Evolutionary conservation across 805 yeast species (phyloP), one percentile per base, ranked within the genome.

Genomic region (Grigorovia jiainica): DNA sequence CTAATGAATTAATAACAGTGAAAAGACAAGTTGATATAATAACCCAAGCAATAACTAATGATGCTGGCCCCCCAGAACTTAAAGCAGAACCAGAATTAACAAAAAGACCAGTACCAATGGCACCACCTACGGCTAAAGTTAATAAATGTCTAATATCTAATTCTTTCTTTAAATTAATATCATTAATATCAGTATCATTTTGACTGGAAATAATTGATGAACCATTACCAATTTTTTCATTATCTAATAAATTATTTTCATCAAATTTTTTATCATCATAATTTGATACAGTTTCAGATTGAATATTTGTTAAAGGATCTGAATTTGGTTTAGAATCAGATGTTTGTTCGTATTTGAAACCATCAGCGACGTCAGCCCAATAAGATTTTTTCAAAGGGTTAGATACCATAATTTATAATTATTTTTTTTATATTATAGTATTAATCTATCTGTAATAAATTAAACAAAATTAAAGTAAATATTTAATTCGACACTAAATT

Each of bases 51-150:
- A 79, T 72, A 39, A 79, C 67, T 29, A 79, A 57, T 27, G 80
- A 73, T 3, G 78, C 83, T 5, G 84, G 82, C 34, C 87, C 87
- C 53, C 82, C 82, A 16, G 70, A 66, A 29, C 57, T 56, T 45
- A 81, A 64, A 1, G 82, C 75, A 34, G 70, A 61, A 41, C 84
- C 85, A 3, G 82, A 71, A 44, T 83, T 84, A 41, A 79, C 73
- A 47, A 80, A 78, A 43, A 79, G 61, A 55, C 87, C 85, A 0
- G 84, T 78, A 45, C 85, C 85, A 31, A 79, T 74, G 34, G 79
- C 71, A 36, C 82, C 79, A 32, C 84, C 84, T 36, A 80, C 75
- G 29, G 85, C 78, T 46, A 80, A 72, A 74, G 80, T 77, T 49
- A 78, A 77, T 52, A 79, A 57, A 51, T 78, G 84, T 42, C 61